phyloP scores from a whole-genome alignment of 768 basidiomycete genomes.

The Favolaschia claudopus region DNA sequence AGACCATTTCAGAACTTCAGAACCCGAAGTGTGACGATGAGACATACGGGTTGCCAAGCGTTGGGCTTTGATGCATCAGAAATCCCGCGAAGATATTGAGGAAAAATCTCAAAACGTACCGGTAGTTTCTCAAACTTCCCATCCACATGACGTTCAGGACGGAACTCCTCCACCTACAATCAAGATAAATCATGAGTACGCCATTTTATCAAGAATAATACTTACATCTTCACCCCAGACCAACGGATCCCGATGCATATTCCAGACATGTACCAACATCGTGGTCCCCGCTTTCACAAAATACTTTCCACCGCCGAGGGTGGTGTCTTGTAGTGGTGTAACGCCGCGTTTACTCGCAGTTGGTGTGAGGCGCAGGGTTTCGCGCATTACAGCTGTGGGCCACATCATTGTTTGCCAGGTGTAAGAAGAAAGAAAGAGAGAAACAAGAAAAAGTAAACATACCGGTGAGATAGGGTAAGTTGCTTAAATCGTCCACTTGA shows the following conservation, averaged over 20 bases:
- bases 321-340: constrained; percentile 43
- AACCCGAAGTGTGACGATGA: constrained; percentile 16
- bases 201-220: background rate
- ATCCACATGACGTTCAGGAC: constrained; percentile 55
- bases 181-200: background rate
- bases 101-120: background rate
- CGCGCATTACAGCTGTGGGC: constrained; percentile 44
- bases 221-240: constrained; percentile 59
- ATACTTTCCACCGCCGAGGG: constrained; percentile 49
- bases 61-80: constrained; percentile 38
- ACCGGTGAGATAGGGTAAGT: constrained; percentile 52
- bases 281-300: constrained; percentile 39
- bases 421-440: background rate
- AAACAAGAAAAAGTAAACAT: background rate
- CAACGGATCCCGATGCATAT: constrained; percentile 47
- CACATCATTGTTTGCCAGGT: background rate
- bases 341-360: constrained; percentile 46
- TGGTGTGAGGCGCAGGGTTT: constrained; percentile 48
- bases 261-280: constrained; percentile 37
- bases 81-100: background rate
- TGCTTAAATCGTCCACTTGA: constrained; percentile 45
- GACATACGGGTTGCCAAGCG: constrained; percentile 49
- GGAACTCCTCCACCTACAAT: constrained; percentile 46
- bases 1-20: constrained; percentile 30
- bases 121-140: constrained; percentile 56